Conservation (phyloP, 1,284 basidiomycete genomes). For the Ustilago bromivora region DNA sequence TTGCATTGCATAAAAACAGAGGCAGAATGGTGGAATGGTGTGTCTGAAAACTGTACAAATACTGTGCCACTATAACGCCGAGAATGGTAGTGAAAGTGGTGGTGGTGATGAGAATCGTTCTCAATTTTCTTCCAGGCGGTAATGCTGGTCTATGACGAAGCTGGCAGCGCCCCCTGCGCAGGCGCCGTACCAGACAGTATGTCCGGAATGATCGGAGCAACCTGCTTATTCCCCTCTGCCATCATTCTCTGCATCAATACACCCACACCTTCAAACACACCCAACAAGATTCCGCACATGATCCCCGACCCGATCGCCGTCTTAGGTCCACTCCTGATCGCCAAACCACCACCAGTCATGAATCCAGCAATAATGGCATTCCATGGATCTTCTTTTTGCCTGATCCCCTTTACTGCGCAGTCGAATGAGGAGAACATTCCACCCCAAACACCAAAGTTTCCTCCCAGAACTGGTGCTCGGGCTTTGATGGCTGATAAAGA, state of each 20-base stretch:
- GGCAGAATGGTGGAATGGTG: not conserved
- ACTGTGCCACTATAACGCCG: not conserved
- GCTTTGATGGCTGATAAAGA: slow-evolving; percentile 98
- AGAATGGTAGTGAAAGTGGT: not conserved
- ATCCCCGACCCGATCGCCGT: slow-evolving; percentile 90
- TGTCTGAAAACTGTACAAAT: not conserved
- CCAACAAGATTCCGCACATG: slow-evolving; percentile 94
- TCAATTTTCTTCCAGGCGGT: not conserved
- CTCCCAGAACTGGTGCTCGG: slow-evolving; percentile 95
- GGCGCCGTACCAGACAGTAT: slow-evolving; percentile 24
- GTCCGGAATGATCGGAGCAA: slow-evolving; percentile 59
- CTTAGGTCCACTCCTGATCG: slow-evolving; percentile 90
- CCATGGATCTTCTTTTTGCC: slow-evolving; percentile 99
- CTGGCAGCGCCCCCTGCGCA: slow-evolving; percentile 5
- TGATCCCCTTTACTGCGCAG: slow-evolving; percentile 91
- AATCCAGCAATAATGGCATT: slow-evolving; percentile 99
- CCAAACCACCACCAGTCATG: slow-evolving; percentile 95
- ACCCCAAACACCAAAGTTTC: slow-evolving; percentile 98
- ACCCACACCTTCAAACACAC: slow-evolving; percentile 87
- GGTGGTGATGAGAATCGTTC: not conserved
- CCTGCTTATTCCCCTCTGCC: slow-evolving; percentile 77
- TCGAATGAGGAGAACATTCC: slow-evolving; percentile 84
- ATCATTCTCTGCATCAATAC: slow-evolving; percentile 86
- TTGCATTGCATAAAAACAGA: not conserved
- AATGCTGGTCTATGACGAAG: slow-evolving; percentile 15